Evolutionary conservation across 2,329 filamentous ascomycete genomes (phyloP), one percentile per base, ranked within the genome.

Genomic region (Alternaria novae-zelandiae): DNA sequence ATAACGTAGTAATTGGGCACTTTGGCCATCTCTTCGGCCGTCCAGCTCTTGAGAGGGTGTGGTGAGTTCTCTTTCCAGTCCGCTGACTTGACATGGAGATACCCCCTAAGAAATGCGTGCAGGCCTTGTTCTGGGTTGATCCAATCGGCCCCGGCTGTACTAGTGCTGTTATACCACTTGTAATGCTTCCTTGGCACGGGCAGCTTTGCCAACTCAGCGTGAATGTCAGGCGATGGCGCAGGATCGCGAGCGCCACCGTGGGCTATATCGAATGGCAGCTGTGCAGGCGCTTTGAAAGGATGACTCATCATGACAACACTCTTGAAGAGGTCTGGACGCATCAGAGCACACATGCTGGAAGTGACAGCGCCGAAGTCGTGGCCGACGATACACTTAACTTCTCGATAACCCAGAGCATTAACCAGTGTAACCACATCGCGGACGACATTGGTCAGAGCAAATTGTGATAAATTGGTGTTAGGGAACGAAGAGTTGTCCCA

Each of bases 1-100:
- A 92, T 90, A 69, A 91, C 83, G 78, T 92, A 92, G 81, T 91
- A 91, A 56, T 86, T 82, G 0, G 90, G 90, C 82, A 92, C 84
- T 61, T 86, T 82, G 2, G 83, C 83, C 2, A 92, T 74, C 47
- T 89, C 85, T 12, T 80, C 74, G 0, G 88, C 89, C 2, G 79
- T 83, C 88, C 88, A 91, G 3, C 78, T 81, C 12, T 79, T 66
- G 6, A 91, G 80, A 0, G 87, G 83, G 28, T 81, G 80, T 0
- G 89, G 87, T 1, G 83, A 70, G 69, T 89, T 89, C 5, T 82
- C 80, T 5, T 77, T 71, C 86, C 87, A 91, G 58, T 86, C 85
- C 6, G 86, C 89, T 57, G 86, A 89, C 74, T 92, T 92, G 51
- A 92, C 82, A 71, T 91, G 86, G 66, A 91, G 87, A 72, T 91